Base-by-base conservation (phyloP, 2,329 filamentous ascomycete genomes). In the Trichoderma gracile region DNA sequence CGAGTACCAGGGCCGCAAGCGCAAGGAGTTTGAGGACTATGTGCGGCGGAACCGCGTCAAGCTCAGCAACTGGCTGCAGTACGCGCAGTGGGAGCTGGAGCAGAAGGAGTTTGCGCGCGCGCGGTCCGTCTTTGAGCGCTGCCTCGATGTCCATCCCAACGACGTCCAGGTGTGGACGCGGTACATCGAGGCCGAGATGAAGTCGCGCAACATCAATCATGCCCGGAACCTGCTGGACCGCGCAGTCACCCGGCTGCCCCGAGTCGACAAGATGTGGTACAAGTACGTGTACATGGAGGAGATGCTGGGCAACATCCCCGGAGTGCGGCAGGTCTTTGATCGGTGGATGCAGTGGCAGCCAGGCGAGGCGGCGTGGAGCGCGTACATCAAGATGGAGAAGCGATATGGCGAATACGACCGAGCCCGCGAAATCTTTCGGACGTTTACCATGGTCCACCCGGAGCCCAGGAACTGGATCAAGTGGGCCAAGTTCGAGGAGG, bases 251-350 rank as follows among this genome's bases (percentile, higher is more conserved):
- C 91, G 96, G 63, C 81, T 97, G 45, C 95, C 95, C 5, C 84
- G 95, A 64, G 86, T 98, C 46, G 93, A 98, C 76, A 98, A 98
- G 82, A 81, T 99, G 40, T 99, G 95, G 95, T 99, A 97, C 82
- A 98, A 98, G 77, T 99, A 97, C 81, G 92, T 96, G 27, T 97
- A 96, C 76, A 96, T 97, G 90, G 94, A 98, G 80, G 95, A 99
- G 83, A 98, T 94, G 79, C 84, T 99, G 62, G 93, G 93, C 7
- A 97, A 99, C 72, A 89, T 99, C 55, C 88, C 93, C 3, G 95
- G 94, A 42, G 96, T 93, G 3, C 84, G 95, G 65, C 92, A 97
- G 71, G 92, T 98, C 0, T 99, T 98, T 75, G 95, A 99, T 79
- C 85, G 95, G 52, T 99, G 95, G 95, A 94, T 99, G 90, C 89